Evolutionary conservation across 2,329 filamentous ascomycete species (phyloP).

Genomic region (Phialemoniopsis sp.): DNA sequence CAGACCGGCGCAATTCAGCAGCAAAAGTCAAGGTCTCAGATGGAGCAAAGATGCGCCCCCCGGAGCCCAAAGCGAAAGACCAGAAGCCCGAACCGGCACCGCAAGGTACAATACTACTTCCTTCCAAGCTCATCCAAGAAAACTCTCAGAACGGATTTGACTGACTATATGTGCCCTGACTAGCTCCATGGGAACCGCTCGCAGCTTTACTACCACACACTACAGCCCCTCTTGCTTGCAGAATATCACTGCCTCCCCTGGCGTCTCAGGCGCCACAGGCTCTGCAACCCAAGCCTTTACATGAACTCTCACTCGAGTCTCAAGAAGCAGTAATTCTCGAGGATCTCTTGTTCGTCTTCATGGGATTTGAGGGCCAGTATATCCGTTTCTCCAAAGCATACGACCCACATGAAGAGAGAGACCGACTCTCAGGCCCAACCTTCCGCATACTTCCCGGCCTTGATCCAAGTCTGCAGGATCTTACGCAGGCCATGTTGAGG

Average conservation of each 20-base stretch:
- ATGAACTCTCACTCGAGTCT: slow-evolving; percentile 68
- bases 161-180: slow-evolving; percentile 6
- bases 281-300: slow-evolving; percentile 64
- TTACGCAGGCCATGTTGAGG: slow-evolving; percentile 83
- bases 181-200: slow-evolving; percentile 71
- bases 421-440: slow-evolving; percentile 75
- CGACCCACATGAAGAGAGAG: slow-evolving; percentile 79
- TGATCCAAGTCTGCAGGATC: slow-evolving; percentile 85
- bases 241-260: slow-evolving; percentile 55
- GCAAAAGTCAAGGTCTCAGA: slow-evolving; percentile 26
- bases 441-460: slow-evolving; percentile 79
- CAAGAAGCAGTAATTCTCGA: slow-evolving; percentile 88
- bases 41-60: slow-evolving; percentile 31
- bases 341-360: slow-evolving; percentile 90
- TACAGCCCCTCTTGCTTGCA: slow-evolving; percentile 66
- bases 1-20: slow-evolving; percentile 38
- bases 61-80: slow-evolving; percentile 41
- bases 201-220: slow-evolving; percentile 67
- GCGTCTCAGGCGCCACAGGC: slow-evolving; percentile 68
- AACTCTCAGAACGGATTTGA: too few species aligned
- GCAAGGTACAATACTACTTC: slow-evolving; percentile 41
- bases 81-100: slow-evolving; percentile 38
- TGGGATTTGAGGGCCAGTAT: slow-evolving; percentile 98
- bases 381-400: slow-evolving; percentile 82
- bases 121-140: too few species aligned